Base-by-base conservation (phyloP, 768 basidiomycete genomes). In the Mycena vitilis region DNA sequence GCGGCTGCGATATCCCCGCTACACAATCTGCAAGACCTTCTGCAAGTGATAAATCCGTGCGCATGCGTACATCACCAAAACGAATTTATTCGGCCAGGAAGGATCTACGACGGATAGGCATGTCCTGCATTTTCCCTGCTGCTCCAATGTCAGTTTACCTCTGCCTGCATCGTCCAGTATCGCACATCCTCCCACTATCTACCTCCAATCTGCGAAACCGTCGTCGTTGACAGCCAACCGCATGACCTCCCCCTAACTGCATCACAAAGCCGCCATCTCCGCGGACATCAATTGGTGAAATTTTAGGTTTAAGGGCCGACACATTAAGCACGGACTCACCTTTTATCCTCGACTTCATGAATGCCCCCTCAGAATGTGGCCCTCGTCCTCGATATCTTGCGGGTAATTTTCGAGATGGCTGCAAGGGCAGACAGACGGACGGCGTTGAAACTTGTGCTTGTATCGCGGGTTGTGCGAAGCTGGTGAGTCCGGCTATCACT, bases 341-440 rank as follows among this genome's bases (percentile, higher is more conserved):
- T 45, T 38, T 38, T 12, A 9, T 36, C 10, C 44, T 12, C 25
- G 8, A 22, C 52, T 57, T 62, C 66, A 70, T 65, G 69, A 59
- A 63, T 63, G 54, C 60, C 68, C 48, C 5, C 65, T 40, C 63
- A 22, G 36, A 47, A 54, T 47, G 44, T n/a, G 10, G 25, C 42
- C 60, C 78, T 78, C 64, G 80, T 82, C n/a, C 74, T 78, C 66
- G 83, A 83, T 66, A 69, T 81, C 54, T 66, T 83, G 22, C 78
- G 81, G 30, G 71, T 81, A 22, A 71, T 84, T 16, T 73, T 83
- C 40, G 81, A 83, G 58, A 72, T 74, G 22, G 80, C 80, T 37
- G 76, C 79, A 16, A 64, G 63, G 23, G 45, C 72, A 16, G 78
- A 83, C 63, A 74, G 62, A 47, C 74, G 74, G 48, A 79, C 77